Evolutionary conservation across 108 stramenopile species (phyloP).

Genomic region (Cyclotella kingstonii): DNA sequence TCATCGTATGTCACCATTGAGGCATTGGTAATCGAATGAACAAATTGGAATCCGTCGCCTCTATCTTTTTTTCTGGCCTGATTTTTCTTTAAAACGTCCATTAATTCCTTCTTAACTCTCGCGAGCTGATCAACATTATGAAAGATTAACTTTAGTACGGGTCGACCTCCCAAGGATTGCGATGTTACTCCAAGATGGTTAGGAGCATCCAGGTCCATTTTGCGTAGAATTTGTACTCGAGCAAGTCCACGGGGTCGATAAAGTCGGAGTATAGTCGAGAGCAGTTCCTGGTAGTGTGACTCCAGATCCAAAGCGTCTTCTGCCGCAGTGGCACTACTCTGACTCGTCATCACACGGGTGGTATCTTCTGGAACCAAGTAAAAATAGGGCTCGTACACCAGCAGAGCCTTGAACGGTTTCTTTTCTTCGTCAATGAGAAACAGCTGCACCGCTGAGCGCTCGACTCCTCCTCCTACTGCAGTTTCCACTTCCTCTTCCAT

Average conservation of each 20-base stretch:
- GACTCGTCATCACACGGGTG: constrained; percentile 3
- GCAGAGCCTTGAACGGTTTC: constrained; percentile 80
- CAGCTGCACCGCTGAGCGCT: constrained; percentile 68
- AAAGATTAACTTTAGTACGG: constrained; percentile 63
- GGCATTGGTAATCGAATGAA: background rate
- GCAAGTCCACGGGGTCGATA: constrained; percentile 60
- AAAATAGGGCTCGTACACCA: constrained; percentile 93
- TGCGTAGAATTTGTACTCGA: constrained; percentile 63
- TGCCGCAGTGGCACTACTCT: constrained; percentile 5
- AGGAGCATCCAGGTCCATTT: constrained; percentile 69
- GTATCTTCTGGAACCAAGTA: constrained; percentile 70
- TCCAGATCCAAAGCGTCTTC: constrained; percentile 40
- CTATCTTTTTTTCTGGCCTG: constrained; percentile 26
- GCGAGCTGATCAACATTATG: constrained; percentile 79
- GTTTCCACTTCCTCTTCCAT: constrained; percentile 15
- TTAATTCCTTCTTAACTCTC: constrained; percentile 56
- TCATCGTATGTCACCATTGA: constrained; percentile 24
- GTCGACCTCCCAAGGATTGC: constrained; percentile 47
- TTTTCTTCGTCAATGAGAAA: constrained; percentile 82
- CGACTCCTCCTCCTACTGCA: constrained; percentile 23
- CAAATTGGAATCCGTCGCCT: constrained; percentile 7
- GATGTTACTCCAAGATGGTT: constrained; percentile 66
- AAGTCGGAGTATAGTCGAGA: constrained; percentile 63
- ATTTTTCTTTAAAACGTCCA: constrained; percentile 52
- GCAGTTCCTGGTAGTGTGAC: constrained; percentile 57